A percentile compares a stretch with the other conserved stretches of the same genome.
phyloP scores from a whole-genome alignment of 441 rosid species.

The Jatropha multifida region DNA sequence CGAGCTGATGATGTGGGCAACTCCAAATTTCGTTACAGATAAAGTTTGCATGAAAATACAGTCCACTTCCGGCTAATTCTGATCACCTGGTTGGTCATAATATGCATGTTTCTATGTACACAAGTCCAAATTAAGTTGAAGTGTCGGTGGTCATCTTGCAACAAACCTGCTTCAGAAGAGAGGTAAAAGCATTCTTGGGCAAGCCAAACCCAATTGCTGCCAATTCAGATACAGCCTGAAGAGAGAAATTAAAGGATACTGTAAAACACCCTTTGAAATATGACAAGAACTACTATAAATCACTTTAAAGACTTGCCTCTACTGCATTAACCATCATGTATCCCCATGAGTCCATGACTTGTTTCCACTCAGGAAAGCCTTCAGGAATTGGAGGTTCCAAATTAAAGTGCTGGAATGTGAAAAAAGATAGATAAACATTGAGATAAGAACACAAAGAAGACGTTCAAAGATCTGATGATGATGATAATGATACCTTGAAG shows the following conservation, averaged over 20 bases:
- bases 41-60: too few relatives aligned
- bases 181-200: constrained; percentile 86
- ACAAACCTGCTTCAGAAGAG: constrained; percentile 79
- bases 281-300: neutral
- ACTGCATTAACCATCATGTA: constrained; percentile 82
- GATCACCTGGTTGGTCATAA: too few relatives aligned
- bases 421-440: neutral
- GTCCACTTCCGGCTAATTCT: too few relatives aligned
- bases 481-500: constrained; percentile 52
- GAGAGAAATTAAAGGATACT: neutral
- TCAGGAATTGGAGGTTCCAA: constrained; percentile 88
- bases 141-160: neutral
- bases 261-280: too few relatives aligned
- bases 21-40: too few relatives aligned
- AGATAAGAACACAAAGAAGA: too few relatives aligned
- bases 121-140: neutral
- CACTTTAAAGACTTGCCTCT: constrained; percentile 39
- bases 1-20: too few relatives aligned
- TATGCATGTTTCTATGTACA: too few relatives aligned
- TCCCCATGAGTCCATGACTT: constrained; percentile 90
- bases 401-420: constrained; percentile 61
- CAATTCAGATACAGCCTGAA: constrained; percentile 89
- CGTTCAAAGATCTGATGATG: neutral
- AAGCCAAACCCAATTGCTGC: constrained; percentile 95
- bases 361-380: constrained; percentile 83